Evolutionary conservation across 768 basidiomycete genomes (phyloP).

Genomic region (Leccinum subgranulosum): DNA sequence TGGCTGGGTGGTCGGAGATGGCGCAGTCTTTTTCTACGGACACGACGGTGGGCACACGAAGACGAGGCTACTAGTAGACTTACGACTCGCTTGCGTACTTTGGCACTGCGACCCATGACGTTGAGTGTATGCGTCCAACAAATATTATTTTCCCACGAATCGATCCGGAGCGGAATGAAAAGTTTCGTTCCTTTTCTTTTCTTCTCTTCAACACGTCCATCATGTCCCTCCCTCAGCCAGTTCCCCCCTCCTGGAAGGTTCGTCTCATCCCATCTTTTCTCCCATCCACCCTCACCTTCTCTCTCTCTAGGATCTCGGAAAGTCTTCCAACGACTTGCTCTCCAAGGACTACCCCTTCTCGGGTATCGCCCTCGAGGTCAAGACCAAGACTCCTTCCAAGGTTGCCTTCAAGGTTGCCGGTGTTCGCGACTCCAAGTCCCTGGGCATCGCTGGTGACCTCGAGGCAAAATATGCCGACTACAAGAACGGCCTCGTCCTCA

Average conservation of each 20-base stretch:
- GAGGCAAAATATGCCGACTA: slow-evolving; percentile 93
- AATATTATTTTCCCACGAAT: slow-evolving; percentile 29
- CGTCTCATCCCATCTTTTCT: neutral
- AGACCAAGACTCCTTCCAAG: slow-evolving; percentile 84
- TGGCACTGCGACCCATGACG: slow-evolving; percentile 36
- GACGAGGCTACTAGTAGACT: slow-evolving; percentile 6
- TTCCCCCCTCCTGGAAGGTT: slow-evolving; percentile 97
- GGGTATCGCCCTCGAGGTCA: slow-evolving; percentile 73
- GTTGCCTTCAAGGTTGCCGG: slow-evolving; percentile 95
- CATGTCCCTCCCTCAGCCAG: slow-evolving; percentile 93
- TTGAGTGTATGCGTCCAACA: neutral
- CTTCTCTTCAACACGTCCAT: slow-evolving; percentile 21
- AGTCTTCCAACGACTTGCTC: slow-evolving; percentile 94
- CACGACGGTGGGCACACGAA: neutral
- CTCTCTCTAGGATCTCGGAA: slow-evolving; percentile 77
- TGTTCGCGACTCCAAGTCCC: slow-evolving; percentile 69
- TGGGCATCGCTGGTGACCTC: slow-evolving; percentile 80
- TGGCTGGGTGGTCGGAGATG: slow-evolving; percentile 6
- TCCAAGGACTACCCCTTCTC: slow-evolving; percentile 88
- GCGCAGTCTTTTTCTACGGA: slow-evolving; percentile 24
- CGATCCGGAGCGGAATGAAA: slow-evolving; percentile 20
- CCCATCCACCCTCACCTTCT: neutral
- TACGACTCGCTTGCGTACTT: slow-evolving; percentile 34
- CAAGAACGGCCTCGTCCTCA: slow-evolving; percentile 91
- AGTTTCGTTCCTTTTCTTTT: neutral